Evolutionary conservation across 306 rosid species (phyloP).

Genomic region (Cucurbita moschata): DNA sequence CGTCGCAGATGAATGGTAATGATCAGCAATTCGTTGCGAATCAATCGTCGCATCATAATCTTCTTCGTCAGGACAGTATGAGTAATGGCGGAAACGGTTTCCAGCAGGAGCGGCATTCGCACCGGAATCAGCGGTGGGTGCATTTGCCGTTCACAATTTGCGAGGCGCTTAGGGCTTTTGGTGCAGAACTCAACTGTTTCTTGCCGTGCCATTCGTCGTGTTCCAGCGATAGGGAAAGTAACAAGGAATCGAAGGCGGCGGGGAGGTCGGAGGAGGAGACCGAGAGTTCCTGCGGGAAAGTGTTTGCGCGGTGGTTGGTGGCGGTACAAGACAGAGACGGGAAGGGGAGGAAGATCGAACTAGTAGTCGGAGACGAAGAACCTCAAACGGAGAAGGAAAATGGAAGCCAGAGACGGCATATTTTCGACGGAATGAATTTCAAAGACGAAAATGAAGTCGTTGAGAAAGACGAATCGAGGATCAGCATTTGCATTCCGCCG

Average conservation of each 20-base stretch:
- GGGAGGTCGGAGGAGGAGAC: constrained; percentile 14
- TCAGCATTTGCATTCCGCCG: constrained; percentile 66
- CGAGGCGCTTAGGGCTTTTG: constrained; percentile 58
- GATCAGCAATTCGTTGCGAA: neutral
- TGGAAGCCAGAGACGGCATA: constrained; percentile 37
- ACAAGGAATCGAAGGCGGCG: constrained; percentile 22
- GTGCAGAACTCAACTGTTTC: constrained; percentile 70
- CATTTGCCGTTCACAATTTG: constrained; percentile 81
- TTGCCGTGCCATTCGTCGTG: constrained; percentile 74
- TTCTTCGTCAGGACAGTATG: neutral
- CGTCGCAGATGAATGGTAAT: neutral
- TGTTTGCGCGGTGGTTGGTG: constrained; percentile 70
- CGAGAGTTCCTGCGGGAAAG: constrained; percentile 56
- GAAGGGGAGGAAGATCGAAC: constrained; percentile 44
- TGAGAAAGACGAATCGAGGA: constrained; percentile 31
- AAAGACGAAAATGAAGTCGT: constrained; percentile 13
- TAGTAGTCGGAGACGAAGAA: constrained; percentile 40
- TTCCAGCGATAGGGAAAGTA: constrained; percentile 16
- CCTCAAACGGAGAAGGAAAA: constrained; percentile 1
- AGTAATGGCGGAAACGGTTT: neutral
- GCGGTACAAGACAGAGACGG: constrained; percentile 57
- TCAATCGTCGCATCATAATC: neutral
- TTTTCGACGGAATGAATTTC: constrained; percentile 60
- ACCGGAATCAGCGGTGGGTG: constrained; percentile 72
- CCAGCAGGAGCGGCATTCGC: constrained; percentile 39